Conservation (phyloP, 352 stramenopile species). For the Globisporangium mamillatum region DNA sequence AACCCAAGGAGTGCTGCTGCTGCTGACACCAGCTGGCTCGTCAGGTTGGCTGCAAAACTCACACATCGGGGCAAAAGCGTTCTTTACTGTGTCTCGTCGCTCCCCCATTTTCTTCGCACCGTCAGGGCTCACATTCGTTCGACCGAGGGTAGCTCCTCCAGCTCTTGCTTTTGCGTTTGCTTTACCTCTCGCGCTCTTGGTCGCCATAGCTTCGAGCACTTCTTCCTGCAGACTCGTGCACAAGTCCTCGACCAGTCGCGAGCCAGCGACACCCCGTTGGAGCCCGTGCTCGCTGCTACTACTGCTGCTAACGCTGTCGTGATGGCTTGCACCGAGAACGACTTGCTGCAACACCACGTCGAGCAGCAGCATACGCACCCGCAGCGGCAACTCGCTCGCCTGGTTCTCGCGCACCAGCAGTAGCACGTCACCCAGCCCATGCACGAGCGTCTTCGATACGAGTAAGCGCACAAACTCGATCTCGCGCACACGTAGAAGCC, state of each 20-base stretch:
- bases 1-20: background rate
- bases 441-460: constrained; percentile 6
- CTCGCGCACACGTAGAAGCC: constrained; percentile 25
- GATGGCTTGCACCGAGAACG: background rate
- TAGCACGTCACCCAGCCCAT: constrained; percentile 17
- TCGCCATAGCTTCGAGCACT: constrained; percentile 28
- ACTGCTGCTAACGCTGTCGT: background rate
- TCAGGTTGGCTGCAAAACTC: constrained; percentile 10
- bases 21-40: background rate
- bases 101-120: background rate
- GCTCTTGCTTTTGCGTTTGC: background rate
- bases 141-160: background rate
- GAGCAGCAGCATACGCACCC: constrained; percentile 19
- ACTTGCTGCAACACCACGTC: constrained; percentile 12
- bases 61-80: constrained; percentile 1
- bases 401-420: background rate
- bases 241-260: constrained; percentile 31
- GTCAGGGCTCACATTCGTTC: too few relatives aligned
- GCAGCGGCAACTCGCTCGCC: constrained; percentile 21
- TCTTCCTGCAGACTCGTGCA: constrained; percentile 43
- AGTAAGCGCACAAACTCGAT: constrained; percentile 19
- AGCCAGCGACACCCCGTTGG: background rate
- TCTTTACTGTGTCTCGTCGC: background rate
- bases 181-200: constrained; percentile 1
- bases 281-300: background rate